A percentile compares a stretch with the other conserved stretches of the same genome.
These are phyloP conservation scores for Mycena filopes DNA, from an alignment of 768 basidiomycete species.

Conservation along the genomic window DNA sequence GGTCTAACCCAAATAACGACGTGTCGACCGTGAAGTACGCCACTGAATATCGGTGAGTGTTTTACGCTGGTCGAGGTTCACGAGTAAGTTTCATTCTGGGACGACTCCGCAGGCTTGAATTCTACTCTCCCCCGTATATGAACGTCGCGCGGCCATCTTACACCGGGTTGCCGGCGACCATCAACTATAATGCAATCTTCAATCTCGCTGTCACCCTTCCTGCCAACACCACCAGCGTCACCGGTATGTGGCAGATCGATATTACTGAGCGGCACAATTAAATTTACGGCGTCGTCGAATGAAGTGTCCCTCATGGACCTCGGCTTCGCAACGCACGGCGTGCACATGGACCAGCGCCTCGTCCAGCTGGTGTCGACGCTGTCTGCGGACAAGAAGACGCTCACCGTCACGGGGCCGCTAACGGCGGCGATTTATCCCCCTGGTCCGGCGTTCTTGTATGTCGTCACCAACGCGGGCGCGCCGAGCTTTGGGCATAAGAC, in stretches of 20 bases:
- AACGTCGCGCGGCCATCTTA: constrained; percentile 46
- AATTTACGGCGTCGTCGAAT: too few species aligned
- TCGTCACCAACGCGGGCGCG: constrained; percentile 49
- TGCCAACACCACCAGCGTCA: constrained; percentile 36
- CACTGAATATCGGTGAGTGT: constrained; percentile 47
- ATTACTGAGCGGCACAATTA: too few species aligned
- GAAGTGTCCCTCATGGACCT: constrained; percentile 54
- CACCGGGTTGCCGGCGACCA: constrained; percentile 47
- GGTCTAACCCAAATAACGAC: constrained; percentile 57
- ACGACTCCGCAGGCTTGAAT: constrained; percentile 45
- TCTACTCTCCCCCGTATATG: constrained; percentile 56
- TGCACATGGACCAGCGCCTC: constrained; percentile 51
- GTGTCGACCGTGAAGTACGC: constrained; percentile 35
- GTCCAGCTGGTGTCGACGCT: constrained; percentile 49
- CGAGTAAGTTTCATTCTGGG: background rate
- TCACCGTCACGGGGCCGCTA: constrained; percentile 48
- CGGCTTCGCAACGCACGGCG: constrained; percentile 55
- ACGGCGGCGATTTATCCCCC: constrained; percentile 52
- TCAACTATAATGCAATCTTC: constrained; percentile 50
- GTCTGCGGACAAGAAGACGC: constrained; percentile 42
- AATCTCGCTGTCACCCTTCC: constrained; percentile 47
- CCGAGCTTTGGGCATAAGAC: constrained; percentile 44
- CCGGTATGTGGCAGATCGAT: constrained; percentile 37
- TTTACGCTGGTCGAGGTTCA: background rate
- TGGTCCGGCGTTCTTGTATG: constrained; percentile 48